Percentiles rank a stretch among this genome's conserved stretches.
These are phyloP conservation scores for Wickerhamiella qilinensis DNA, from an alignment of 805 yeast genomes.

Conservation along the genomic window DNA sequence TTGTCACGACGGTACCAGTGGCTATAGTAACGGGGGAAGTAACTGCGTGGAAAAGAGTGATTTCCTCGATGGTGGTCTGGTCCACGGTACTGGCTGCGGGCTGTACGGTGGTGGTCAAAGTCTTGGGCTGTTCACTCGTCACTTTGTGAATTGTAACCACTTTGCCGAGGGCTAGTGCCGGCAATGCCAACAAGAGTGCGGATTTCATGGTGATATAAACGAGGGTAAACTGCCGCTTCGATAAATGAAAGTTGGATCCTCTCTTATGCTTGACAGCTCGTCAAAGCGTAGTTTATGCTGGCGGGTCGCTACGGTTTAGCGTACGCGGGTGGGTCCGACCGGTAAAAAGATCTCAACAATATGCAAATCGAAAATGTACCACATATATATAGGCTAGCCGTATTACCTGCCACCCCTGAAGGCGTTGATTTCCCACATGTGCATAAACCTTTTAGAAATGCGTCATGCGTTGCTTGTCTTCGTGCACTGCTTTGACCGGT, in stretches of 20 bases:
- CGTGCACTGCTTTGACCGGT: too few species aligned
- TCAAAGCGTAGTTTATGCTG: neutral
- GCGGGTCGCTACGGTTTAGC: neutral
- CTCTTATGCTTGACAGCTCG: too few species aligned
- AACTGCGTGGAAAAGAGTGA: slow-evolving; percentile 19
- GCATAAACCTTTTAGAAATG: too few species aligned
- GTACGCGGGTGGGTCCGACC: too few species aligned
- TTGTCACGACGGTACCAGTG: slow-evolving; percentile 18
- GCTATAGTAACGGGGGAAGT: slow-evolving; percentile 21
- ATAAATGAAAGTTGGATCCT: too few species aligned
- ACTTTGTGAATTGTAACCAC: slow-evolving; percentile 4
- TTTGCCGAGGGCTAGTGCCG: slow-evolving; percentile 1
- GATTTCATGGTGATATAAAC: slow-evolving; percentile 2
- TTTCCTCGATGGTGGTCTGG: slow-evolving; percentile 15
- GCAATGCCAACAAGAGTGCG: neutral
- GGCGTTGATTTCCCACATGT: too few species aligned
- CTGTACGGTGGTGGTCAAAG: slow-evolving; percentile 4
- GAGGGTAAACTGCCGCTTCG: too few species aligned
- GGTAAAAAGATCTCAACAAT: too few species aligned
- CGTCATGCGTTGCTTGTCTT: too few species aligned
- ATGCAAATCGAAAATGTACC: too few species aligned
- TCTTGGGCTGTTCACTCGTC: neutral
- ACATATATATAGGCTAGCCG: too few species aligned
- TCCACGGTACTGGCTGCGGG: slow-evolving; percentile 8
- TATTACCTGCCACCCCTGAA: too few species aligned